Evolutionary conservation across 805 yeast species (phyloP).

Genomic region (Ascoidea rubescens): DNA sequence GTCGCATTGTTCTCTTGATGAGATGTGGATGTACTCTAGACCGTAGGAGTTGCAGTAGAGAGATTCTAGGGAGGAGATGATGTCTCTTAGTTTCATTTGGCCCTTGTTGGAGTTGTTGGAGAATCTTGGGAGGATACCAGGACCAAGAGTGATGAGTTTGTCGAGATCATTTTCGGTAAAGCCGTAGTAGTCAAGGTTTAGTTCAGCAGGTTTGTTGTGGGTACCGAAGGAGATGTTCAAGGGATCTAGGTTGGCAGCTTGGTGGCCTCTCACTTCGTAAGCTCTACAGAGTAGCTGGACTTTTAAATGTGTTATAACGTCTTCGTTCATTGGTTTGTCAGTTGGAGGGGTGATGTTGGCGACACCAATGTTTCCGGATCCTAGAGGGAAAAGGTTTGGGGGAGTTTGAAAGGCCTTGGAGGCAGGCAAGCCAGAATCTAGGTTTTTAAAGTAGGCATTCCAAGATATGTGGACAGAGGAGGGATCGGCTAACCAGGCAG

Average conservation of each 20-base stretch:
- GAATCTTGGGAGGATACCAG: constrained; percentile 93
- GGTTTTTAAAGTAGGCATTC: constrained; percentile 92
- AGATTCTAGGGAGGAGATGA: constrained; percentile 64
- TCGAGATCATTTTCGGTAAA: constrained; percentile 79
- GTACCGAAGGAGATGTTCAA: constrained; percentile 79
- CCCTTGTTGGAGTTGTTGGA: constrained; percentile 46
- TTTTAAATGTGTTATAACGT: constrained; percentile 78
- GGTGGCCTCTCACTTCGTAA: constrained; percentile 97
- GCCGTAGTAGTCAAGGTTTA: constrained; percentile 85
- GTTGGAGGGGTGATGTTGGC: constrained; percentile 28
- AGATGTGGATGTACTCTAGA: constrained; percentile 92
- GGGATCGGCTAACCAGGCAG: constrained; percentile 88
- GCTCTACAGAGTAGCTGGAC: constrained; percentile 96
- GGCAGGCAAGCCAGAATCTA: constrained; percentile 57
- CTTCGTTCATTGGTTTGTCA: constrained; percentile 38
- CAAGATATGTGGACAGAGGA: constrained; percentile 86
- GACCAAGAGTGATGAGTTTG: constrained; percentile 80
- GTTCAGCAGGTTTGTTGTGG: constrained; percentile 63
- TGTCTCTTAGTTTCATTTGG: constrained; percentile 62
- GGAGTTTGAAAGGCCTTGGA: constrained; percentile 81
- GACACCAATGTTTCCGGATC: constrained; percentile 47
- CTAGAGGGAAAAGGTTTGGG: constrained; percentile 75
- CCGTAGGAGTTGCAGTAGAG: constrained; percentile 85
- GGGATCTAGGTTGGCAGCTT: constrained; percentile 93
- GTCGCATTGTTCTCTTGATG: constrained; percentile 89